Evolutionary conservation across 768 basidiomycete genomes (phyloP).

Genomic region (Artomyces pyxidatus): DNA sequence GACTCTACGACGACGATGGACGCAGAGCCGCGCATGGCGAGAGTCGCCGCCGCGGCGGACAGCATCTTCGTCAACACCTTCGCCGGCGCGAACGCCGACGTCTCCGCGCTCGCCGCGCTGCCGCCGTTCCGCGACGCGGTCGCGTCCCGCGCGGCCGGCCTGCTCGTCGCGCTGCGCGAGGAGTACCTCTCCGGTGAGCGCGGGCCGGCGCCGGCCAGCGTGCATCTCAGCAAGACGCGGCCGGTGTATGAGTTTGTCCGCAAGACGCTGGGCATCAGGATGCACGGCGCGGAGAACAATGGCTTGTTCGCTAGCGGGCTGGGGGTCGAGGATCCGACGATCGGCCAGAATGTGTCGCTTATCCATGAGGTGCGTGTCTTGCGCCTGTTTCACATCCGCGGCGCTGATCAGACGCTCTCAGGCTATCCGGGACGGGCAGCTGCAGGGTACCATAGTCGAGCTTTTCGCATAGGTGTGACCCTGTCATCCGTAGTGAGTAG

Average conservation of each 20-base stretch:
- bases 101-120: slow-evolving; percentile 26
- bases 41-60: slow-evolving; percentile 55
- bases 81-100: slow-evolving; percentile 14
- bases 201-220: slow-evolving; percentile 60
- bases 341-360: slow-evolving; percentile 62
- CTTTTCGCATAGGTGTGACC: slow-evolving; percentile 30
- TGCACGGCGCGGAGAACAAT: slow-evolving; percentile 75
- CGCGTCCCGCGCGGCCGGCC: slow-evolving; percentile 36
- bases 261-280: slow-evolving; percentile 59
- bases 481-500: neutral
- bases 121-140: slow-evolving; percentile 48
- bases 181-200: slow-evolving; percentile 52
- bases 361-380: slow-evolving; percentile 56
- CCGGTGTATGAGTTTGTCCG: slow-evolving; percentile 75
- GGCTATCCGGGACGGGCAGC: slow-evolving; percentile 64
- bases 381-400: neutral
- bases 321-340: slow-evolving; percentile 56
- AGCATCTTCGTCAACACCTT: slow-evolving; percentile 59
- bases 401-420: slow-evolving; percentile 4
- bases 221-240: slow-evolving; percentile 58
- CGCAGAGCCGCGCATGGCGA: slow-evolving; percentile 56
- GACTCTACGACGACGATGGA: slow-evolving; percentile 71
- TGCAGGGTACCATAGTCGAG: slow-evolving; percentile 47
- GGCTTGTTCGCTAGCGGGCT: slow-evolving; percentile 51
- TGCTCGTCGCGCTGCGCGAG: slow-evolving; percentile 41